Evolutionary conservation across 1,284 basidiomycete genomes (phyloP).

Genomic region (Porphyrellus sp.): DNA sequence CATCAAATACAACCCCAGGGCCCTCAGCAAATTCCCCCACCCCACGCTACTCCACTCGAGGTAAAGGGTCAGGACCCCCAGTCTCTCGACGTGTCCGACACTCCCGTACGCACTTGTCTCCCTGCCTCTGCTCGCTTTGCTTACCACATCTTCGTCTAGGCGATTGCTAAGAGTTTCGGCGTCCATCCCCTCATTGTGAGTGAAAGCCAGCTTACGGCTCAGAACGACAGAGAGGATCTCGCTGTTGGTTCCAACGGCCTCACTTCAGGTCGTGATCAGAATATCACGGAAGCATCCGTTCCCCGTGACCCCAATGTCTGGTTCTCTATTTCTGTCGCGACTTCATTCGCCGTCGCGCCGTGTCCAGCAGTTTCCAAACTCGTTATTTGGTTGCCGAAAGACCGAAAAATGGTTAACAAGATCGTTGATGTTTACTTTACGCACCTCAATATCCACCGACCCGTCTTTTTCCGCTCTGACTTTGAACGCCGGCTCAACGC

Average conservation of each 20-base stretch:
- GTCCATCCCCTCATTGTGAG: constrained; percentile 67
- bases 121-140: constrained; percentile 4
- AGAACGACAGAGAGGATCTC: constrained; percentile 63
- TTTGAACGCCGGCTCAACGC: constrained; percentile 61
- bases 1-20: constrained; percentile 35
- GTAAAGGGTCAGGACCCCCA: constrained; percentile 73
- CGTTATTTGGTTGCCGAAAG: constrained; percentile 69
- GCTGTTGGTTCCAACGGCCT: constrained; percentile 70
- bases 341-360: constrained; percentile 42
- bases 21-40: constrained; percentile 32
- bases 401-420: constrained; percentile 57
- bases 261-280: constrained; percentile 63
- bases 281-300: constrained; percentile 49
- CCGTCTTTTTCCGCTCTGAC: constrained; percentile 62
- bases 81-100: constrained; percentile 70
- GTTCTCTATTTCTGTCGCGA: constrained; percentile 49
- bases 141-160: constrained; percentile 34
- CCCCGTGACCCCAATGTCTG: constrained; percentile 62
- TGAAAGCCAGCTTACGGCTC: constrained; percentile 51
- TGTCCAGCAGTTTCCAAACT: constrained; percentile 38
- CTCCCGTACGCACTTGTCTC: constrained; percentile 42
- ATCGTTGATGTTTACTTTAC: constrained; percentile 70
- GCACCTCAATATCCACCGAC: constrained; percentile 73
- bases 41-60: constrained; percentile 34
- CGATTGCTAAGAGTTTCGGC: constrained; percentile 75